These are phyloP conservation scores for Candida adriatica DNA, from an alignment of 805 yeast species.

Conservation along the genomic window DNA sequence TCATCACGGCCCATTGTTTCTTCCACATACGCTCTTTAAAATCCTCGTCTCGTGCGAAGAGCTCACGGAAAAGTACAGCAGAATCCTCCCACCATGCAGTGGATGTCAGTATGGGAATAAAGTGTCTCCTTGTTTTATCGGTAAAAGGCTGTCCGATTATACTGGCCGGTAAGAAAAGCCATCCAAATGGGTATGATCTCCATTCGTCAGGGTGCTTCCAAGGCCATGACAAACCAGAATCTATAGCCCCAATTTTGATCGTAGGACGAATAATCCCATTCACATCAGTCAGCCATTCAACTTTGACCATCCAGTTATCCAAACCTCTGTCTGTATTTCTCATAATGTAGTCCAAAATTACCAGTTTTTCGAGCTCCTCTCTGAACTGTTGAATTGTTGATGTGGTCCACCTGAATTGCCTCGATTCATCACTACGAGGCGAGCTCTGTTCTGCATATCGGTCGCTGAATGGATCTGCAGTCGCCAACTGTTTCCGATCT, in stretches of 20 bases:
- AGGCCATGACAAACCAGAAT: constrained; percentile 68
- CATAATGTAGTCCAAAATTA: constrained; percentile 64
- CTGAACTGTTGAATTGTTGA: constrained; percentile 43
- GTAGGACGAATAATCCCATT: constrained; percentile 28
- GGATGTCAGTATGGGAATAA: constrained; percentile 51
- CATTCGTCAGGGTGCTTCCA: constrained; percentile 83
- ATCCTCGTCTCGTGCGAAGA: constrained; percentile 51
- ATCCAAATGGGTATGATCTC: constrained; percentile 74
- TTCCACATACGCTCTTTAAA: constrained; percentile 62
- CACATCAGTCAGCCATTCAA: constrained; percentile 34
- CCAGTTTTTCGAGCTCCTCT: constrained; percentile 59
- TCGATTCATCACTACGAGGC: constrained; percentile 5
- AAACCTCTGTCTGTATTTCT: constrained; percentile 69
- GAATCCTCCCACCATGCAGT: constrained; percentile 67
- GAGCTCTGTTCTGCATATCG: neutral
- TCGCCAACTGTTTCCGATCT: constrained; percentile 1
- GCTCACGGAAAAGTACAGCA: constrained; percentile 35
- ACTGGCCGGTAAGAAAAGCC: constrained; percentile 61
- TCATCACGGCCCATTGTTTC: constrained; percentile 61
- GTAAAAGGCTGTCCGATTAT: constrained; percentile 66
- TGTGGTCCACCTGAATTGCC: constrained; percentile 47
- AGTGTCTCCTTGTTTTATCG: constrained; percentile 45
- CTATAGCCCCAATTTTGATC: constrained; percentile 62
- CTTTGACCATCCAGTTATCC: constrained; percentile 72
- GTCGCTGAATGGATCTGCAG: constrained; percentile 1